These are phyloP conservation scores for Daldinia loculata DNA, from an alignment of 495 filamentous ascomycete species.

Conservation along the genomic window DNA sequence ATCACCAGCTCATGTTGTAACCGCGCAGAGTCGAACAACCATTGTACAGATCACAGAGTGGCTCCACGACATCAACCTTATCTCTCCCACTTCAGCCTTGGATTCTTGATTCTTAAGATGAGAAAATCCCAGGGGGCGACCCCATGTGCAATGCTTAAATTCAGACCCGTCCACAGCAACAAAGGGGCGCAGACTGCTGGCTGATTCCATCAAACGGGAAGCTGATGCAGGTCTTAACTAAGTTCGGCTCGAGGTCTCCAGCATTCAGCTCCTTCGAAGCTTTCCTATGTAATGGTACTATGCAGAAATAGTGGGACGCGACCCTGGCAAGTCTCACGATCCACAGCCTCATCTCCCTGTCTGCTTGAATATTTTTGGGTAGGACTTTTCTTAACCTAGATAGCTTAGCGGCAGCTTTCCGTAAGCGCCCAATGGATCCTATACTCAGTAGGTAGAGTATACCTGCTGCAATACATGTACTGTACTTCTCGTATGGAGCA, in stretches of 20 bases:
- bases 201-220: constrained; percentile 17
- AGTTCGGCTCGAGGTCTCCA: constrained; percentile 10
- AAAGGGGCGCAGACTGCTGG: not conserved
- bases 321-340: constrained; percentile 29
- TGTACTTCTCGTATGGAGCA: constrained; percentile 20
- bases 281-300: not conserved
- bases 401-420: constrained; percentile 21
- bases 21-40: not conserved
- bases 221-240: constrained; percentile 37
- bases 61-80: not conserved
- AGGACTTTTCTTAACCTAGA: constrained; percentile 17
- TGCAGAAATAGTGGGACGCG: not conserved
- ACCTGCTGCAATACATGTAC: constrained; percentile 19
- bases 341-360: constrained; percentile 35
- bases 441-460: constrained; percentile 4
- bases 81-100: not conserved
- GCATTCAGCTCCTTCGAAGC: constrained; percentile 25
- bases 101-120: not conserved
- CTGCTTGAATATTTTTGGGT: not conserved
- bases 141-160: too few relatives aligned
- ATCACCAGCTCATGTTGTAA: not conserved
- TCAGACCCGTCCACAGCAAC: not conserved
- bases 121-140: not conserved
- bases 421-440: constrained; percentile 25
- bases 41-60: not conserved